A percentile compares a stretch with the other conserved stretches of the same genome.
These are phyloP conservation scores for Yarrowia sp. DNA, from an alignment of 805 yeast species.

Conservation along the genomic window DNA sequence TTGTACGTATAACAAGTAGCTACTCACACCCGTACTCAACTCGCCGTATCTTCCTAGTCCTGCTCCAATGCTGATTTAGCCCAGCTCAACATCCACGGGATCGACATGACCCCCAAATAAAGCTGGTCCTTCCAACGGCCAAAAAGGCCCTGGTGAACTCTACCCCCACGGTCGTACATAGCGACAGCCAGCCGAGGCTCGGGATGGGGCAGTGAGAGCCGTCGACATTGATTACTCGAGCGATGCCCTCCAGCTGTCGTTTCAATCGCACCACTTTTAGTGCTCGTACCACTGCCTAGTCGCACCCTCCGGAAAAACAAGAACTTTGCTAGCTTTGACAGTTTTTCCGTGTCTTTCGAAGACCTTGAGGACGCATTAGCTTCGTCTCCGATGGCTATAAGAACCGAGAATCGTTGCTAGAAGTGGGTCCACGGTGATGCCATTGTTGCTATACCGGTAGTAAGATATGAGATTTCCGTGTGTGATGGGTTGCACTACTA, in stretches of 20 bases:
- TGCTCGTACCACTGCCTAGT: too few species aligned
- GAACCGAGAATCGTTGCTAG: too few species aligned
- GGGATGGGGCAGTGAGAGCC: not conserved
- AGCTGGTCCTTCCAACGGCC: conserved; percentile 3
- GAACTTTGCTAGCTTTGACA: conserved; percentile 7
- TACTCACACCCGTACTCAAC: not conserved
- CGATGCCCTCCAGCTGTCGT: too few species aligned
- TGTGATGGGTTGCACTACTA: too few species aligned
- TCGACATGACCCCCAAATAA: conserved; percentile 19
- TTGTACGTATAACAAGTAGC: too few species aligned
- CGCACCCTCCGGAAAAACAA: conserved; percentile 1
- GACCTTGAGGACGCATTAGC: not conserved
- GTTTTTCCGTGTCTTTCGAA: not conserved
- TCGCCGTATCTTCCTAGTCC: too few species aligned
- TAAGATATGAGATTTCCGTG: too few species aligned
- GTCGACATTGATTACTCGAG: not conserved
- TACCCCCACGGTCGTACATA: conserved; percentile 7
- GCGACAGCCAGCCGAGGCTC: too few species aligned
- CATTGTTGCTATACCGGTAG: not conserved
- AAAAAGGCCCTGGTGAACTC: not conserved
- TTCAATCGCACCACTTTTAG: too few species aligned
- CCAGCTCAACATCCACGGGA: not conserved
- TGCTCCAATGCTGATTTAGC: too few species aligned
- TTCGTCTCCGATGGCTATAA: not conserved
- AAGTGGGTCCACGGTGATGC: too few species aligned